These are phyloP conservation scores for Madurella fahalii DNA, from an alignment of 2,329 filamentous ascomycete species.

Conservation along the genomic window DNA sequence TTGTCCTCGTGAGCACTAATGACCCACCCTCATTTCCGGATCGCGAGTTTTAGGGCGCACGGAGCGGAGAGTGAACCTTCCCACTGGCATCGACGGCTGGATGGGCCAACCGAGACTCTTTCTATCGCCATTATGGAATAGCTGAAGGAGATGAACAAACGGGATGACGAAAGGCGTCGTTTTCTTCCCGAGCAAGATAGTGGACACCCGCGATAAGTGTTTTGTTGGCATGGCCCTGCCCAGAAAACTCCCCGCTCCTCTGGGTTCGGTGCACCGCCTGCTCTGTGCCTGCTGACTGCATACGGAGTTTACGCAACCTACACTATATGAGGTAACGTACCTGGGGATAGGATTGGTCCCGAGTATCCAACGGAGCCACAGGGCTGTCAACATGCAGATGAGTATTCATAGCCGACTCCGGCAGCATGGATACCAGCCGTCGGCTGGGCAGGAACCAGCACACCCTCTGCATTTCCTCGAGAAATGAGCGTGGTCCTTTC, in stretches of 20 bases:
- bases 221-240: background rate
- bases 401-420: constrained; percentile 3
- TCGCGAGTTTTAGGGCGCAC: background rate
- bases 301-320: background rate
- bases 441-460: background rate
- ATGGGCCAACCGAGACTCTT: too few relatives aligned
- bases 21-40: constrained; percentile 10
- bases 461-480: background rate
- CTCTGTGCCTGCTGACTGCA: constrained; percentile 18
- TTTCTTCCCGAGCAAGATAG: background rate
- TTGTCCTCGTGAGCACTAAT: background rate
- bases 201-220: background rate
- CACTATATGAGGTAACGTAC: background rate
- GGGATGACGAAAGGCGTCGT: background rate
- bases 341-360: background rate
- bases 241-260: too few relatives aligned
- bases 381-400: constrained; percentile 10
- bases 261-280: background rate
- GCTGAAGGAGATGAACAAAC: background rate
- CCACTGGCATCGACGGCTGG: too few relatives aligned
- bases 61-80: background rate
- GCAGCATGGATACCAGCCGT: constrained; percentile 3
- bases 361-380: background rate
- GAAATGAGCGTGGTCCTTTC: background rate
- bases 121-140: background rate